phyloP scores from a whole-genome alignment of 129 eudicot genomes.

The Logfia minima region DNA sequence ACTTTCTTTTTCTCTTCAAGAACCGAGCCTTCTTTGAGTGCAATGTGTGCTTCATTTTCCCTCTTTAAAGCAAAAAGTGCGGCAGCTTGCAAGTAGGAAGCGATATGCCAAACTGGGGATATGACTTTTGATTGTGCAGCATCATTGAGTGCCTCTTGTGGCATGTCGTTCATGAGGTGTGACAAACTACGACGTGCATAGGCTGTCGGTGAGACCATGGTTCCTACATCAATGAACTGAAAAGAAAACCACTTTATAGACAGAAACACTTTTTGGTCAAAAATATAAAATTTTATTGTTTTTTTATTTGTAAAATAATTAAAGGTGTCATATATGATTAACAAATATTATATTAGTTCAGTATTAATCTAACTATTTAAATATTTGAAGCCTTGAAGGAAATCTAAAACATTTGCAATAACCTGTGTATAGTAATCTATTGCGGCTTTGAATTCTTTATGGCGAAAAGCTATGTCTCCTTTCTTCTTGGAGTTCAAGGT shows the following conservation, averaged over 20 bases:
- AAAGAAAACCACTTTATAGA: neutral
- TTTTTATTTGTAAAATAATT: too few relatives aligned
- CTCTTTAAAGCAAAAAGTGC: slow-evolving; percentile 61
- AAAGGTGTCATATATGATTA: neutral
- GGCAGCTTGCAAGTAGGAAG: slow-evolving; percentile 75
- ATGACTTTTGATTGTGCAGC: slow-evolving; percentile 84
- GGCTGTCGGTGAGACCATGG: slow-evolving; percentile 84
- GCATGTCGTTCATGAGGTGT: slow-evolving; percentile 73
- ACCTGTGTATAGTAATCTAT: slow-evolving; percentile 84
- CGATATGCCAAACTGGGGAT: slow-evolving; percentile 81
- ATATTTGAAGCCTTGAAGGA: neutral
- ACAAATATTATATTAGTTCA: neutral
- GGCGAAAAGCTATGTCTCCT: slow-evolving; percentile 86
- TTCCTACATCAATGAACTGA: slow-evolving; percentile 88
- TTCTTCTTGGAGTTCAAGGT: slow-evolving; percentile 83
- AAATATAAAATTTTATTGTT: too few relatives aligned
- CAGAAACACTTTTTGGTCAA: neutral
- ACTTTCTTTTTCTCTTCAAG: slow-evolving; percentile 63
- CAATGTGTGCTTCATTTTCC: slow-evolving; percentile 77
- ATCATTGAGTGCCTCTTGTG: slow-evolving; percentile 82
- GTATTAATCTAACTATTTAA: neutral
- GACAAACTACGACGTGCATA: slow-evolving; percentile 81
- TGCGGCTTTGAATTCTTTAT: slow-evolving; percentile 79
- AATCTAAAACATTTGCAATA: neutral
- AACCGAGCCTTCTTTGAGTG: slow-evolving; percentile 68